These are phyloP conservation scores for Starmerella davenportii DNA, from an alignment of 805 yeast species.

Conservation along the genomic window DNA sequence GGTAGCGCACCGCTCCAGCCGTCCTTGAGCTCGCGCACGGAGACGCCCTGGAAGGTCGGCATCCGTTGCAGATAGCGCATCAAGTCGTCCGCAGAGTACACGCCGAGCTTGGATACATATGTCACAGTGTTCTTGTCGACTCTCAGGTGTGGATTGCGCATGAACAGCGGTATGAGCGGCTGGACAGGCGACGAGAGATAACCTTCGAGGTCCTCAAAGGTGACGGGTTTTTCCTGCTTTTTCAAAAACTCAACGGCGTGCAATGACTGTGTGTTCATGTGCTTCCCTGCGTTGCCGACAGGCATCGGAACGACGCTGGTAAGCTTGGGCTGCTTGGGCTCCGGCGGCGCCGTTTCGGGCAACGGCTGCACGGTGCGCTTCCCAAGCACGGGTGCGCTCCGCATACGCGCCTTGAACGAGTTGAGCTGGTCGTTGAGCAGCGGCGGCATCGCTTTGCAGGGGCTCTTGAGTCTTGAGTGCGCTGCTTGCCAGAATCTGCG, in stretches of 20 bases:
- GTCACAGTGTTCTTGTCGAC: slow-evolving; percentile 57
- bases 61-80: slow-evolving; percentile 57
- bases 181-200: slow-evolving; percentile 46
- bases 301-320: slow-evolving; percentile 20
- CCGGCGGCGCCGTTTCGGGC: slow-evolving; percentile 7
- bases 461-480: not conserved
- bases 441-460: slow-evolving; percentile 14
- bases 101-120: slow-evolving; percentile 77
- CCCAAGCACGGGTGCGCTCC: slow-evolving; percentile 37
- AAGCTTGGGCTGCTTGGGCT: slow-evolving; percentile 18
- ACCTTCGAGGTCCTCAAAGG: slow-evolving; percentile 44
- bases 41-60: slow-evolving; percentile 69
- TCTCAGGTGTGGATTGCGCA: slow-evolving; percentile 59
- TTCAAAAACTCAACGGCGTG: slow-evolving; percentile 85
- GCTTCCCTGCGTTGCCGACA: slow-evolving; percentile 29
- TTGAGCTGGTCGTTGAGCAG: slow-evolving; percentile 39
- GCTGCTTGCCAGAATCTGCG: not conserved
- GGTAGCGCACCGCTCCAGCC: slow-evolving; percentile 89
- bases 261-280: slow-evolving; percentile 69
- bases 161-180: slow-evolving; percentile 51
- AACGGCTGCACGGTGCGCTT: slow-evolving; percentile 14
- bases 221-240: slow-evolving; percentile 45
- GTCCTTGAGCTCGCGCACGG: slow-evolving; percentile 65
- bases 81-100: slow-evolving; percentile 62
- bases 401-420: slow-evolving; percentile 45